phyloP scores from a whole-genome alignment of 345 rosid species.

The Bruguiera gymnorhiza region DNA sequence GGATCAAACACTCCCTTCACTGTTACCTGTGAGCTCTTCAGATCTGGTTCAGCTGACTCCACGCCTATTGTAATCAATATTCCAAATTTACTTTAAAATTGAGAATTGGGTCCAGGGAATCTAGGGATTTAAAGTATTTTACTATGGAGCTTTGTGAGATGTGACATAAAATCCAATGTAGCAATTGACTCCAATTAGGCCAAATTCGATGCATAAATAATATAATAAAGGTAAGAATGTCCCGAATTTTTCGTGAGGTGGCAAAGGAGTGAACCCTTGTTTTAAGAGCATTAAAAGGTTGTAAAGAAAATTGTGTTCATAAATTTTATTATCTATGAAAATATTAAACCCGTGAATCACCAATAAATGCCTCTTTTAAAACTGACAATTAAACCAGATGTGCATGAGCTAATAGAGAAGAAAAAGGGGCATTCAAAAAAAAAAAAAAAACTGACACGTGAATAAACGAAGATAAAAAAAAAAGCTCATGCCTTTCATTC shows the following conservation, averaged over 20 bases:
- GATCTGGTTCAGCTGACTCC: slow-evolving; percentile 88
- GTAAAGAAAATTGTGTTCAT: not conserved
- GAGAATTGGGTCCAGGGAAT: not conserved
- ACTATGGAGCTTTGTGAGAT: not conserved
- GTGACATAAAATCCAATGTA: not conserved
- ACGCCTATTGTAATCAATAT: slow-evolving; percentile 49
- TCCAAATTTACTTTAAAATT: not conserved
- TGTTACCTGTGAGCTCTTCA: slow-evolving; percentile 77
- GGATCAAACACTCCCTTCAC: slow-evolving; percentile 89
- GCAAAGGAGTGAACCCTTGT: slow-evolving; percentile 10
- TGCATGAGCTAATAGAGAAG: slow-evolving; percentile 5
- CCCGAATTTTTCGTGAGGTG: not conserved
- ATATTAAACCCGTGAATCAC: slow-evolving; percentile 6
- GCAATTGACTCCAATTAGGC: slow-evolving; percentile 18
- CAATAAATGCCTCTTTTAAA: not conserved
- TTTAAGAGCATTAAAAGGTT: slow-evolving; percentile 16
- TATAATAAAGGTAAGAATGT: not conserved
- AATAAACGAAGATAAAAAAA: not conserved
- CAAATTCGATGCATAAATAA: not conserved
- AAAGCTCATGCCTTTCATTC: slow-evolving; percentile 64
- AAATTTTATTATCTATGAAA: not conserved
- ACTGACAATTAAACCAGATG: not conserved
- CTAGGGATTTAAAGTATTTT: not conserved
- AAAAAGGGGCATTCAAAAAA: not conserved
- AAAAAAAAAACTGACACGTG: not conserved